These are phyloP conservation scores for Punica granatum DNA, from an alignment of 345 rosid genomes.

Conservation along the genomic window DNA sequence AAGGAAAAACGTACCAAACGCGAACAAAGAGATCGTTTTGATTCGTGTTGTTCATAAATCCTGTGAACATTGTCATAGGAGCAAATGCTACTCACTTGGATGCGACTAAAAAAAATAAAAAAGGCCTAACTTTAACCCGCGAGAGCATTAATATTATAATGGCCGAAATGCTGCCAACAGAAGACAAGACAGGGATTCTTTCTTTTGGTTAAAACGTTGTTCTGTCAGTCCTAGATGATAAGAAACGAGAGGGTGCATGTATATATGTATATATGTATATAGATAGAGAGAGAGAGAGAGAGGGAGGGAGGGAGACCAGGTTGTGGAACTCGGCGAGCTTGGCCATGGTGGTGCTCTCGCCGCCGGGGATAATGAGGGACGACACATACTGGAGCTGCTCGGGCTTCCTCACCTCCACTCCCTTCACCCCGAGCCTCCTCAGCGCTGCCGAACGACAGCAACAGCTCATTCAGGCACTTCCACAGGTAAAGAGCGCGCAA, in stretches of 20 bases:
- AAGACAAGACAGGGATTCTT: too few relatives aligned
- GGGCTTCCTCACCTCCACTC: slow-evolving; percentile 80
- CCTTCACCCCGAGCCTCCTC: slow-evolving; percentile 76
- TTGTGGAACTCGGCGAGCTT: slow-evolving; percentile 87
- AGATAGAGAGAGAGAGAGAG: not conserved
- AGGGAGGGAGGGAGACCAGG: slow-evolving; percentile 38
- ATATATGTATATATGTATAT: not conserved
- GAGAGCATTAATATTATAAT: too few relatives aligned
- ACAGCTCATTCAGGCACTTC: not conserved
- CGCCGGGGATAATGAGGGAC: slow-evolving; percentile 94
- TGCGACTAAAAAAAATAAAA: not conserved
- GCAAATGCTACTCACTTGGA: not conserved
- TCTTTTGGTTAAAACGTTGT: not conserved
- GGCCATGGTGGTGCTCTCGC: slow-evolving; percentile 99
- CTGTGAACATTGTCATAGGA: not conserved
- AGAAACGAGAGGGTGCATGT: not conserved
- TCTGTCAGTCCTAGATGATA: not conserved
- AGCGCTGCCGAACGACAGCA: slow-evolving; percentile 31
- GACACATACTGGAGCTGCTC: slow-evolving; percentile 63
- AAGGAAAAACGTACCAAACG: too few relatives aligned
- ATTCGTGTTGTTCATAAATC: not conserved
- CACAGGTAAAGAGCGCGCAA: not conserved
- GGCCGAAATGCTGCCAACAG: not conserved
- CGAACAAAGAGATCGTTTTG: too few relatives aligned
- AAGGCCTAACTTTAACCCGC: too few relatives aligned